A percentile compares a stretch with the other conserved stretches of the same genome.
These are phyloP conservation scores for Metarhizium brunneum DNA, from an alignment of 2,329 filamentous ascomycete genomes.

Conservation along the genomic window DNA sequence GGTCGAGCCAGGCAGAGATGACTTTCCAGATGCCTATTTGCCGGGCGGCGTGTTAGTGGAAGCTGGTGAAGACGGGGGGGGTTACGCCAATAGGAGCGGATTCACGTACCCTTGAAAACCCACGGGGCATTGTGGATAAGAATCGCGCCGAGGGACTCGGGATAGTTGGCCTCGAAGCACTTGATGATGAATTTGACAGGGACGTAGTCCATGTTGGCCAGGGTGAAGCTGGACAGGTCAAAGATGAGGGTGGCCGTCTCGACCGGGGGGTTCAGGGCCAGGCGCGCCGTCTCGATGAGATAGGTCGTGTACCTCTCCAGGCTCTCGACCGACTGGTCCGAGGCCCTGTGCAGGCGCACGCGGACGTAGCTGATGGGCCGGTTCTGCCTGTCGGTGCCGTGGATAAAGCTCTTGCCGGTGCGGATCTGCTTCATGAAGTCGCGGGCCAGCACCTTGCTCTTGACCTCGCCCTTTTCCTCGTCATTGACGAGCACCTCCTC, in stretches of 20 bases:
- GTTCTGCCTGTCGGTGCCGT: slow-evolving; percentile 24
- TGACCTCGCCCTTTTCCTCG: slow-evolving; percentile 15
- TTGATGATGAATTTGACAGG: slow-evolving; percentile 74
- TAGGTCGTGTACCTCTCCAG: slow-evolving; percentile 30
- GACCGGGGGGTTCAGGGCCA: slow-evolving; percentile 8
- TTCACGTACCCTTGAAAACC: slow-evolving; percentile 44
- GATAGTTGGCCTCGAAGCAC: slow-evolving; percentile 70
- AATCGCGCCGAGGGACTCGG: slow-evolving; percentile 60
- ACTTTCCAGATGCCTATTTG: slow-evolving; percentile 41
- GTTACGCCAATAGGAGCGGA: not conserved
- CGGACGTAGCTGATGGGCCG: slow-evolving; percentile 28
- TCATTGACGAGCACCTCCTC: slow-evolving; percentile 21
- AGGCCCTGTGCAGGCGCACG: slow-evolving; percentile 22
- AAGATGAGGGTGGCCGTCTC: slow-evolving; percentile 44
- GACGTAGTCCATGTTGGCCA: slow-evolving; percentile 69
- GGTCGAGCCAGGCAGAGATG: slow-evolving; percentile 68
- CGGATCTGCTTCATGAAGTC: slow-evolving; percentile 26
- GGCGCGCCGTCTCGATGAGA: slow-evolving; percentile 24
- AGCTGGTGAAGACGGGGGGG: no score
- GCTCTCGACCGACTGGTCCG: slow-evolving; percentile 21
- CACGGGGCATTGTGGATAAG: slow-evolving; percentile 69
- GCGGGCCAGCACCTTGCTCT: slow-evolving; percentile 3
- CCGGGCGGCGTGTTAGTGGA: no score
- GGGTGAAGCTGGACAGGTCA: slow-evolving; percentile 61
- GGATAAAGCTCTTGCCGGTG: slow-evolving; percentile 28